Conservation (phyloP, 192 early-diverging fungal species). For the Rhizophagus sp. region DNA sequence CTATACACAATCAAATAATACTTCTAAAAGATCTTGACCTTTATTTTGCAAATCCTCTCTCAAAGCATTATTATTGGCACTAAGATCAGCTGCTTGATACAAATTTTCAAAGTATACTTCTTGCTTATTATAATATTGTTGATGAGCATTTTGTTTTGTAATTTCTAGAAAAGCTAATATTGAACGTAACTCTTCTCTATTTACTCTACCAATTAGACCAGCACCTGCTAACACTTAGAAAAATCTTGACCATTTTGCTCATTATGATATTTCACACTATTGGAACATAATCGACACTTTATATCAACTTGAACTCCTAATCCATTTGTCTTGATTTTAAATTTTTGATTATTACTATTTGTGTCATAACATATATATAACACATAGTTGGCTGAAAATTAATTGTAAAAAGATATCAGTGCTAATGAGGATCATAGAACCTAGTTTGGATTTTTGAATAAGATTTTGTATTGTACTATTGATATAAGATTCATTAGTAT, state of each 20-base stretch:
- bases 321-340: not conserved
- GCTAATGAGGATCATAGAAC: too few relatives aligned
- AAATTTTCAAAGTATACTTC: not conserved
- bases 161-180: not conserved
- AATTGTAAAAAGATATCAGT: too few relatives aligned
- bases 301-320: not conserved
- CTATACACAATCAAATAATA: not conserved
- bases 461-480: too few relatives aligned
- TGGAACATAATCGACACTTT: not conserved
- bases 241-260: not conserved
- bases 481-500: too few relatives aligned
- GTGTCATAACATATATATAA: too few relatives aligned
- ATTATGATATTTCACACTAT: not conserved
- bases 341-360: too few relatives aligned
- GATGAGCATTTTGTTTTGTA: not conserved
- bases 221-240: not conserved
- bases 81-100: not conserved
- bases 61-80: not conserved
- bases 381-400: too few relatives aligned
- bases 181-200: not conserved
- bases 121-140: constrained; percentile 2
- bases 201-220: not conserved
- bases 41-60: not conserved
- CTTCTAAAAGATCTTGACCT: not conserved
- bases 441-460: too few relatives aligned